Evolutionary conservation across 1,284 basidiomycete genomes (phyloP), one percentile per base, ranked within the genome.

Genomic region (Neotropicomus parvogracilis): DNA sequence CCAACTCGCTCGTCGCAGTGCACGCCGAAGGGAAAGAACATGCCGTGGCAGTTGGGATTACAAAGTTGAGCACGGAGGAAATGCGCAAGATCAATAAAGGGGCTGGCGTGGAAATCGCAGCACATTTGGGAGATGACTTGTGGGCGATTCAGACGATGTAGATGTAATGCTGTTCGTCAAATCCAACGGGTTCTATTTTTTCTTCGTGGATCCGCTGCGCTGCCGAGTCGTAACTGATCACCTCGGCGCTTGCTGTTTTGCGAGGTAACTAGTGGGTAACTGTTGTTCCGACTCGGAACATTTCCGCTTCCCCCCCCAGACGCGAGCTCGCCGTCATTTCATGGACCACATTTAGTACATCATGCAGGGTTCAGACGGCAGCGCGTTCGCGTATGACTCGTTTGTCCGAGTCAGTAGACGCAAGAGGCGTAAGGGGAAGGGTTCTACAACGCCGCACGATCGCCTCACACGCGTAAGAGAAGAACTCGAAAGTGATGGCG

Each of bases 21-120:
- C 78, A 86, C 58, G 92, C 94, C 14, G 94, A 99, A 69, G 95
- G 95, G n/a, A 99, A 99, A 70, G 88, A 95, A 55, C 84, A 93
- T 58, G 85, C 95, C 1, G 83, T 91, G 27, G 95, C 86, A 0
- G 80, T 99, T 48, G 97, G 97, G 3, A 72, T 93, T 50, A 83
- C 88, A 55, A 88, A 89, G 66, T 72, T 95, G 55, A 74, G 79
- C 41, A 91, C 91, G 26, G 92, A 94, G 60, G 94, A 98, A 44
- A 95, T 99, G 67, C 81, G 83, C 67, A 80, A 77, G 66, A 74
- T 91, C 24, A 97, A 94, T 63, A 98, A 97, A 70, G 92, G 85
- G 33, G 79, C 94, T 33, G 95, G 85, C 0, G 91, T 98, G 19
- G 95, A 98, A 69, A 88, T 89, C 24, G 74, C 88, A 24, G 82